Conservation (phyloP, 768 basidiomycete species). For the Suillus cothurnatus region DNA sequence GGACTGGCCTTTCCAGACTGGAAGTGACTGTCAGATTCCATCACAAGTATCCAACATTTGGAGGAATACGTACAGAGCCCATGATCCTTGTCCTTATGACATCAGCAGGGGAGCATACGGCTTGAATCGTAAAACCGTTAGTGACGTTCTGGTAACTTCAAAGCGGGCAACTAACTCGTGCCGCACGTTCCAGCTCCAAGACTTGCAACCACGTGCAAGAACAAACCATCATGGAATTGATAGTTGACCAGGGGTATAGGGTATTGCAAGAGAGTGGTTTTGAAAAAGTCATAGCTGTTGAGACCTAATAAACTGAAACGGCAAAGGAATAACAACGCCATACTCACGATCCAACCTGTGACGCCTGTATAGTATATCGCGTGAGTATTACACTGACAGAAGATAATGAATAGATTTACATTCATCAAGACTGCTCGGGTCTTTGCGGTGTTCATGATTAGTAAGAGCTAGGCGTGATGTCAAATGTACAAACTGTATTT, state of each 20-base stretch:
- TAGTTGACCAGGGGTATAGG: constrained; percentile 58
- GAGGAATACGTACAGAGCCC: constrained; percentile 57
- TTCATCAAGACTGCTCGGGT: constrained; percentile 75
- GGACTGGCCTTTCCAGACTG: constrained; percentile 56
- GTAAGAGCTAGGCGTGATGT: constrained; percentile 1
- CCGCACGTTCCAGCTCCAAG: constrained; percentile 73
- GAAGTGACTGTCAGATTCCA: constrained; percentile 11
- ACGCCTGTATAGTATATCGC: constrained; percentile 46
- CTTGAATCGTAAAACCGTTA: constrained; percentile 36
- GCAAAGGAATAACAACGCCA: constrained; percentile 8
- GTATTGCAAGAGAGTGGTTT: constrained; percentile 52
- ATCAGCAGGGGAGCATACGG: constrained; percentile 78
- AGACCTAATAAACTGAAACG: neutral
- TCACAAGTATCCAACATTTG: neutral
- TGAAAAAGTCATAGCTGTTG: constrained; percentile 76
- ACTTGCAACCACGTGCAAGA: constrained; percentile 70
- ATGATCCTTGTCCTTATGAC: constrained; percentile 78
- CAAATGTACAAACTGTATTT: constrained; percentile 58
- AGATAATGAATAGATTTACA: constrained; percentile 40
- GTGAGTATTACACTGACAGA: neutral
- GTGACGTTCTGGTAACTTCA: neutral
- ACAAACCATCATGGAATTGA: constrained; percentile 64
- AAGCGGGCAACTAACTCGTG: constrained; percentile 55
- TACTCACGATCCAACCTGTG: constrained; percentile 84
- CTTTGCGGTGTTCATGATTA: constrained; percentile 31